A percentile compares a stretch with the other conserved stretches of the same genome.
Conservation (phyloP, 768 basidiomycete genomes). For the Fistulinella prunicolor region DNA sequence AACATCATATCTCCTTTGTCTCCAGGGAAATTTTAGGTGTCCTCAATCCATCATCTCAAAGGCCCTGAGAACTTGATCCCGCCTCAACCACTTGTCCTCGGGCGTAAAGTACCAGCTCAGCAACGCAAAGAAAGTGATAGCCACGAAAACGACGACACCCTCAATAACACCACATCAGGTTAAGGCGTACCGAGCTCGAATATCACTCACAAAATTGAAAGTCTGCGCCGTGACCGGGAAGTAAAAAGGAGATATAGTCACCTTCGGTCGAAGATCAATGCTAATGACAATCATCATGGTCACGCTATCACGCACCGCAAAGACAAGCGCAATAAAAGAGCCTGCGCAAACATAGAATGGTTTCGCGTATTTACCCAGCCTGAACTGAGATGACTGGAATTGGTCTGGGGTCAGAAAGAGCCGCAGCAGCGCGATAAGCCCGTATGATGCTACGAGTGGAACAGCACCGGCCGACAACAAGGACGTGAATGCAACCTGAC, state of each 20-base stretch:
- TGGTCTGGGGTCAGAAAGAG: slow-evolving; percentile 71
- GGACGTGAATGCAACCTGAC: slow-evolving; percentile 89
- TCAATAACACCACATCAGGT: slow-evolving; percentile 30
- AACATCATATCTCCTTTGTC: no score
- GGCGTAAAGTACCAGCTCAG: slow-evolving; percentile 78
- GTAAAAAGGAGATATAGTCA: slow-evolving; percentile 81
- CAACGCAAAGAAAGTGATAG: slow-evolving; percentile 74
- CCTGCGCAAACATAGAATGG: slow-evolving; percentile 67
- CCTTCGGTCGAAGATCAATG: slow-evolving; percentile 38
- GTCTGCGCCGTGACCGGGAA: slow-evolving; percentile 75
- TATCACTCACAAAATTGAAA: slow-evolving; percentile 77
- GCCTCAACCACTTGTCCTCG: slow-evolving; percentile 74
- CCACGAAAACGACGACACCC: slow-evolving; percentile 77
- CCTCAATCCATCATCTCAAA: slow-evolving; percentile 27
- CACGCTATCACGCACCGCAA: slow-evolving; percentile 64
- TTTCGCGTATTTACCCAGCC: slow-evolving; percentile 60
- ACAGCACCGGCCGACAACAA: slow-evolving; percentile 83
- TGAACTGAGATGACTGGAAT: slow-evolving; percentile 73
- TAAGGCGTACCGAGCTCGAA: neutral
- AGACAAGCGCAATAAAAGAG: slow-evolving; percentile 70
- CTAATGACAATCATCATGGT: neutral
- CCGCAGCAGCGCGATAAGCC: slow-evolving; percentile 72
- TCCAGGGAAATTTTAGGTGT: no score
- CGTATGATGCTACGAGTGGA: slow-evolving; percentile 88
- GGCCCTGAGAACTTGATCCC: slow-evolving; percentile 54